Percentiles rank a stretch among this genome's conserved stretches.
phyloP scores from a whole-genome alignment of 768 basidiomycete species.

The Pleurotus platypus region DNA sequence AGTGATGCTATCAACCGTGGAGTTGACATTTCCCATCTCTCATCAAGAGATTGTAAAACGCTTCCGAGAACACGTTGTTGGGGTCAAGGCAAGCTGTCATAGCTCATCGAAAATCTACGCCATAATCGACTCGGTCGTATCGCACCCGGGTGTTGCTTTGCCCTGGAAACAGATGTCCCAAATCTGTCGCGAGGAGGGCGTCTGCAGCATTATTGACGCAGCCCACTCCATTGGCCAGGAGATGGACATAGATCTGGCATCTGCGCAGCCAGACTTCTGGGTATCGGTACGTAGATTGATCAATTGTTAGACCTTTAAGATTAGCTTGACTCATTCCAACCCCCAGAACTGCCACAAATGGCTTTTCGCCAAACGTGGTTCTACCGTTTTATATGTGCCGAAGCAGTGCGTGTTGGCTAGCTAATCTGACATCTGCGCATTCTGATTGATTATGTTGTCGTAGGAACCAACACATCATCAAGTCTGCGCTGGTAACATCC shows the following conservation, averaged over 20 bases:
- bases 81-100: slow-evolving; percentile 6
- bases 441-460: neutral
- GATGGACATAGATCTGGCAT: slow-evolving; percentile 51
- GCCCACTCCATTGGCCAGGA: slow-evolving; percentile 81
- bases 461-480: slow-evolving; percentile 65
- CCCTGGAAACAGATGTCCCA: slow-evolving; percentile 73
- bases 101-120: slow-evolving; percentile 34
- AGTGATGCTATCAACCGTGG: slow-evolving; percentile 28
- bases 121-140: slow-evolving; percentile 62
- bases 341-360: slow-evolving; percentile 75
- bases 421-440: neutral
- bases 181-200: slow-evolving; percentile 60
- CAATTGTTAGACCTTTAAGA: neutral
- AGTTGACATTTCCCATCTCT: slow-evolving; percentile 3
- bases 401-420: slow-evolving; percentile 16
- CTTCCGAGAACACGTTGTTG: slow-evolving; percentile 35
- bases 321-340: neutral
- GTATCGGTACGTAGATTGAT: slow-evolving; percentile 45
- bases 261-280: slow-evolving; percentile 68
- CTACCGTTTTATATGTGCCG: slow-evolving; percentile 44
- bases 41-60: slow-evolving; percentile 46
- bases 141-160: slow-evolving; percentile 55
- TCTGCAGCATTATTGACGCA: slow-evolving; percentile 66
- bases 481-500: slow-evolving; percentile 56
- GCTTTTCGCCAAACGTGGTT: slow-evolving; percentile 57